phyloP scores from a whole-genome alignment of 345 rosid species.

The Erucastrum elatum region DNA sequence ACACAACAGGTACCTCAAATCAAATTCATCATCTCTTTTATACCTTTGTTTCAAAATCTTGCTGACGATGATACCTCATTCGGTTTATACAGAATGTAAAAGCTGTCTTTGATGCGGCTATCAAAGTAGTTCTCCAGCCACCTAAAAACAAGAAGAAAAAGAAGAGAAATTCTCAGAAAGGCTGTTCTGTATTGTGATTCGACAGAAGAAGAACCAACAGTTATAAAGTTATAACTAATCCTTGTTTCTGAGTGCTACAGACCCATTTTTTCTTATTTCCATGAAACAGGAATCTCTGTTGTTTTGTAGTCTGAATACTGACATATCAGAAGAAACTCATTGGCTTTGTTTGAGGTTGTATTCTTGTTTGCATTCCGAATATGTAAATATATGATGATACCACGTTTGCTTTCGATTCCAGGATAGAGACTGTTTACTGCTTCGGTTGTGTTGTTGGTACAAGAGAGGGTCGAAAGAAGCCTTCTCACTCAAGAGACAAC shows the following conservation, averaged over 20 bases:
- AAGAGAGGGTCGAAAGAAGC: neutral
- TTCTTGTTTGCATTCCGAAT: slow-evolving; percentile 31
- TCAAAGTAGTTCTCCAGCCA: slow-evolving; percentile 86
- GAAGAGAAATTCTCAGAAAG: slow-evolving; percentile 58
- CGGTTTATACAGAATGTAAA: slow-evolving; percentile 68
- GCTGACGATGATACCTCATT: neutral
- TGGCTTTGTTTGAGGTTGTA: slow-evolving; percentile 34
- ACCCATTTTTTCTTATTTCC: slow-evolving; percentile 11
- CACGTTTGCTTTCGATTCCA: slow-evolving; percentile 15
- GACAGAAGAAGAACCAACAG: slow-evolving; percentile 16
- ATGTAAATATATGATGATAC: slow-evolving; percentile 45
- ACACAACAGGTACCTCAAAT: slow-evolving; percentile 67
- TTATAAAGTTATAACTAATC: slow-evolving; percentile 16
- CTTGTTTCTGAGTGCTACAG: neutral
- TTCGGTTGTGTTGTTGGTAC: neutral
- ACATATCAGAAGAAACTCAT: slow-evolving; percentile 40
- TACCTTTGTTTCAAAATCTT: neutral
- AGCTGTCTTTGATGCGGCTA: slow-evolving; percentile 85
- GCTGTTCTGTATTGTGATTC: slow-evolving; percentile 66
- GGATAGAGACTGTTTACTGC: neutral
- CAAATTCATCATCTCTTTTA: neutral
- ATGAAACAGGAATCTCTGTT: slow-evolving; percentile 23
- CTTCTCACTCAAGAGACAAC: neutral
- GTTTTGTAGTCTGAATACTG: slow-evolving; percentile 45
- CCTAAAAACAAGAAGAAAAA: slow-evolving; percentile 71